Conservation (phyloP, 2,329 filamentous ascomycete species). For the Exophiala dermatitidis region DNA sequence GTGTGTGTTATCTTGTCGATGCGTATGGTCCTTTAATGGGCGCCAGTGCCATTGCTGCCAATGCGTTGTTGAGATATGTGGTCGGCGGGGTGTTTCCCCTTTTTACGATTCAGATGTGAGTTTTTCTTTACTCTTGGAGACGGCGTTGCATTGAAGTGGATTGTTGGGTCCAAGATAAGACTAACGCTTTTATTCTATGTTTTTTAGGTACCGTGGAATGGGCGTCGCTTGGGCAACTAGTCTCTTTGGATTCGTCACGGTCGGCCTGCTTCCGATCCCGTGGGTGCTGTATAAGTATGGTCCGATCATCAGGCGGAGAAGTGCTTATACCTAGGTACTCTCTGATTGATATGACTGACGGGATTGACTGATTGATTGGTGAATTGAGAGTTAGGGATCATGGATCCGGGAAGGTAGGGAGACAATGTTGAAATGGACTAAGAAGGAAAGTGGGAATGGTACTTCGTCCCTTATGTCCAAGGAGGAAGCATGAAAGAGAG, state of each 20-base stretch:
- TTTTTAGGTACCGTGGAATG: slow-evolving; percentile 26
- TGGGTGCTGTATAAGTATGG: slow-evolving; percentile 40
- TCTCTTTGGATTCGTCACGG: slow-evolving; percentile 32
- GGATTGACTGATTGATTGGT: neutral
- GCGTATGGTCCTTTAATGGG: slow-evolving; percentile 29
- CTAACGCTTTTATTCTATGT: neutral
- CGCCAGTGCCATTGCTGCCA: slow-evolving; percentile 32
- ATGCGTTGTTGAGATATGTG: slow-evolving; percentile 31
- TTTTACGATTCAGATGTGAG: slow-evolving; percentile 33
- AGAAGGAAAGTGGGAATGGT: too few species aligned
- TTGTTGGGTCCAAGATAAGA: neutral
- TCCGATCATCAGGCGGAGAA: slow-evolving; percentile 33
- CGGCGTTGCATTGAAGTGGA: too few species aligned
- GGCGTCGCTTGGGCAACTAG: slow-evolving; percentile 32
- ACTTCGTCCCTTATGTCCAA: too few species aligned
- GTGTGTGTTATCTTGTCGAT: slow-evolving; percentile 30
- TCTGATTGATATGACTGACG: neutral
- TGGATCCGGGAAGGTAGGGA: too few species aligned
- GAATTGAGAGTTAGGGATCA: too few species aligned
- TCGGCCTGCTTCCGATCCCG: slow-evolving; percentile 36
- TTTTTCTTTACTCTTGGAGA: neutral
- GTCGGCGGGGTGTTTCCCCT: slow-evolving; percentile 34
- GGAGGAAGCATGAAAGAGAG: too few species aligned
- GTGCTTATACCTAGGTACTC: slow-evolving; percentile 27
- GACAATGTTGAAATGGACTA: too few species aligned